Conservation (phyloP, 1,284 basidiomycete species). For the Malassezia pachydermatis region DNA sequence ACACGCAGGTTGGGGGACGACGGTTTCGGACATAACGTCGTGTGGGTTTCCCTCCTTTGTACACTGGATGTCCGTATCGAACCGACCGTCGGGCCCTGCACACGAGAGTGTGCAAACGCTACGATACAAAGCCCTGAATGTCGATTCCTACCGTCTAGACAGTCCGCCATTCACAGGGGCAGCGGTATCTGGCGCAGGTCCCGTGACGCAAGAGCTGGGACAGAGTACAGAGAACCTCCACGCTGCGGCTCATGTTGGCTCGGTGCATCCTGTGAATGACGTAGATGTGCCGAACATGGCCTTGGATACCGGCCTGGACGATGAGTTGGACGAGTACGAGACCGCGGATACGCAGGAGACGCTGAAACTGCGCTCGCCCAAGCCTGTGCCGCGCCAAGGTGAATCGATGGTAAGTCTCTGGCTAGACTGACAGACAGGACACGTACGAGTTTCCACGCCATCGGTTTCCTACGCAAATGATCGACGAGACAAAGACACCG, state of each 20-base stretch:
- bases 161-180: constrained; percentile 46
- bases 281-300: constrained; percentile 32
- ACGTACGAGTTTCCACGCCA: constrained; percentile 43
- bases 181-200: constrained; percentile 30
- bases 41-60: not conserved
- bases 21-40: too few relatives aligned
- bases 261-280: constrained; percentile 15
- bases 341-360: not conserved
- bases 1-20: too few relatives aligned
- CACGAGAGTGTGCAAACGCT: constrained; percentile 19
- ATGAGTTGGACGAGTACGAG: constrained; percentile 25
- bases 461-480: constrained; percentile 39
- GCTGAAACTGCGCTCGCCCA: not conserved
- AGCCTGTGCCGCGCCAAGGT: constrained; percentile 28
- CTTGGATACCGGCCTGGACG: constrained; percentile 21
- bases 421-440: constrained; percentile 18
- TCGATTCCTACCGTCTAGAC: constrained; percentile 45
- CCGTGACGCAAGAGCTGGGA: constrained; percentile 24
- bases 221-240: constrained; percentile 13
- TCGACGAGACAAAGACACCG: constrained; percentile 41
- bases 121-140: constrained; percentile 39
- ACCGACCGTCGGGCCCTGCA: not conserved
- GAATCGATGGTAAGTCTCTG: constrained; percentile 19
- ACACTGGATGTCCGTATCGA: not conserved
- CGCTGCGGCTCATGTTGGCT: too few relatives aligned